phyloP scores from a whole-genome alignment of 2,329 filamentous ascomycete species.

The Arthrobotrys iridis region DNA sequence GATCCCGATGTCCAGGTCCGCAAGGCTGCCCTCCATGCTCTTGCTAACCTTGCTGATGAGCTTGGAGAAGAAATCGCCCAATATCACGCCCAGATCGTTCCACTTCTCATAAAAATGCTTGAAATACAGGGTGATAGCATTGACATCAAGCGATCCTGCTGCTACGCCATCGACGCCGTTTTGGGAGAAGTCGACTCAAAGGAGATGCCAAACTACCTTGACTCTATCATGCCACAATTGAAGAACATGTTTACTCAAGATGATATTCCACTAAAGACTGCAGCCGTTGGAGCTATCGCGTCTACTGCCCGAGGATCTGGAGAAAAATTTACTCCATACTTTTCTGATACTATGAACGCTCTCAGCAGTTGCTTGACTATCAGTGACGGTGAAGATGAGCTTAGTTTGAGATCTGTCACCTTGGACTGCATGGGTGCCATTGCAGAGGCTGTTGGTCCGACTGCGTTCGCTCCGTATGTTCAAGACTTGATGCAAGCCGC shows the following conservation, averaged over 20 bases:
- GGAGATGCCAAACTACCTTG: constrained; percentile 82
- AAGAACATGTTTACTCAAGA: constrained; percentile 83
- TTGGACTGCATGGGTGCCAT: constrained; percentile 95
- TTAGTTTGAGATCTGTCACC: constrained; percentile 87
- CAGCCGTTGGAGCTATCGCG: constrained; percentile 87
- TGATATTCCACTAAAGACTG: constrained; percentile 88
- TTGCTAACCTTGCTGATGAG: constrained; percentile 91
- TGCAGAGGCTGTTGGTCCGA: constrained; percentile 83
- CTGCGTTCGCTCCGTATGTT: constrained; percentile 90
- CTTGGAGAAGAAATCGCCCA: constrained; percentile 87
- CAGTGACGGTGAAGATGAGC: constrained; percentile 88
- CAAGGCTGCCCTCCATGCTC: constrained; percentile 84
- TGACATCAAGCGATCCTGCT: constrained; percentile 85
- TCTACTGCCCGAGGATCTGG: constrained; percentile 88
- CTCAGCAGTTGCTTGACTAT: constrained; percentile 83
- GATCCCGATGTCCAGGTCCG: constrained; percentile 86
- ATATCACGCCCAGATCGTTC: constrained; percentile 85
- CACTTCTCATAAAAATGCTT: constrained; percentile 78
- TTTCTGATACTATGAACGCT: constrained; percentile 88
- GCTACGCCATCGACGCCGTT: constrained; percentile 88
- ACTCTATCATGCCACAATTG: constrained; percentile 83
- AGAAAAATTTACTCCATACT: constrained; percentile 87
- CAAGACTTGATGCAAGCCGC: constrained; percentile 89
- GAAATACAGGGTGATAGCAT: constrained; percentile 72
- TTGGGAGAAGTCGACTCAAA: constrained; percentile 84